Evolutionary conservation across 371 early-diverging fungal genomes (phyloP).

Genomic region (Haplosporangium sp.): DNA sequence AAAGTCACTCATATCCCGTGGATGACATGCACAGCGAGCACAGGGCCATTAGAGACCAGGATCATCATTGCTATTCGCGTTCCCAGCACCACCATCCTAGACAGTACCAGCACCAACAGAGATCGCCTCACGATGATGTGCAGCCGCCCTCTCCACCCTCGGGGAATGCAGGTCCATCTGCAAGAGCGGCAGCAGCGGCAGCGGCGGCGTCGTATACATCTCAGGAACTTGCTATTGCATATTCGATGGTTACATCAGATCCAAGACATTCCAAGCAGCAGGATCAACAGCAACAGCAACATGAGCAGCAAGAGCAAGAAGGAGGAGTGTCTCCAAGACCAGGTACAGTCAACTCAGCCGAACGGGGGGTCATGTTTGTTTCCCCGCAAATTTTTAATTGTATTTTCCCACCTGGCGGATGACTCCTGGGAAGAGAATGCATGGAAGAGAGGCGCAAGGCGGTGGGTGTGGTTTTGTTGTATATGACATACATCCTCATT

Average conservation of each 20-base stretch:
- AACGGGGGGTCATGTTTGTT: neutral
- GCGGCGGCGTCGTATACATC: conserved; percentile 28
- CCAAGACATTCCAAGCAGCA: conserved; percentile 5
- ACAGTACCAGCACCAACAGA: no score
- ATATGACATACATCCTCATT: no score
- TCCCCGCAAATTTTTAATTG: no score
- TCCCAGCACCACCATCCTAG: no score
- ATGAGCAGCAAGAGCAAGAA: conserved; percentile 4
- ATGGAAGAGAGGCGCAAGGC: no score
- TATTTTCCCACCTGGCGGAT: neutral
- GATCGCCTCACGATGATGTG: no score
- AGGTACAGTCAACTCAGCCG: no score
- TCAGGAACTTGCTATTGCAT: conserved; percentile 37
- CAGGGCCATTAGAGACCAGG: neutral
- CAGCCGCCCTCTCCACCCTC: conserved; percentile 4
- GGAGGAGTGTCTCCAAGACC: neutral
- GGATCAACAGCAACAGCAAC: neutral
- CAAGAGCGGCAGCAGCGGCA: conserved; percentile 15
- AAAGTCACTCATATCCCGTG: no score
- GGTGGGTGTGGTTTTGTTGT: no score
- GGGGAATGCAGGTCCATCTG: neutral
- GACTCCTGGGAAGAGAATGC: neutral
- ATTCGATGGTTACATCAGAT: conserved; percentile 37
- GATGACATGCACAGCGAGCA: no score
- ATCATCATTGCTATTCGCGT: neutral